A percentile compares a stretch with the other conserved stretches of the same genome.
These are phyloP conservation scores for Selenicereus undatus DNA, from an alignment of 148 eudicot species.

Conservation along the genomic window DNA sequence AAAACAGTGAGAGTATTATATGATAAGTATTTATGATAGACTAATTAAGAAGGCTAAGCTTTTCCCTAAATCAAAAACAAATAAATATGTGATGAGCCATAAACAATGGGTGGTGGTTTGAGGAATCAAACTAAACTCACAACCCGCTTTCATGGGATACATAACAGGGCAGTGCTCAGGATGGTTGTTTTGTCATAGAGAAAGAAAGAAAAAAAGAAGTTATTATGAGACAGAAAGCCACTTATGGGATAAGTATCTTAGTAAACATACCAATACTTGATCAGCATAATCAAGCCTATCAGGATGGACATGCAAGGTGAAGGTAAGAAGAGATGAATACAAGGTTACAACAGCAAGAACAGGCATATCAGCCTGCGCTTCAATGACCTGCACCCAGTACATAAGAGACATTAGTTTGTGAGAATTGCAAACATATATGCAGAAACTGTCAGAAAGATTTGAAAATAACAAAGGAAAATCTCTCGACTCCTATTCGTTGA, in stretches of 20 bases:
- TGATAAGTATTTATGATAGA: no score
- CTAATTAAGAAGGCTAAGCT: no score
- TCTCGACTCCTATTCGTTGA: background rate
- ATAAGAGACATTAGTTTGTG: slow-evolving; percentile 11
- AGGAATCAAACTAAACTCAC: no score
- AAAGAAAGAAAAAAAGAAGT: background rate
- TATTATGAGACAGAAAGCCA: background rate
- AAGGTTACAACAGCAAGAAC: slow-evolving; percentile 79
- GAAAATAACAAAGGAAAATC: background rate
- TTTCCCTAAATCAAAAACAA: no score
- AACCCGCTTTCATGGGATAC: no score
- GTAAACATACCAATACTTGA: slow-evolving; percentile 79
- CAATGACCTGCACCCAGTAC: slow-evolving; percentile 70
- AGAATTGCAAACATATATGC: background rate
- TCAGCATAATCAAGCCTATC: slow-evolving; percentile 97
- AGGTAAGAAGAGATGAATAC: slow-evolving; percentile 89
- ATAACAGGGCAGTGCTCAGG: no score
- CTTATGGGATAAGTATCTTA: slow-evolving; percentile 14
- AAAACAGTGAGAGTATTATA: no score
- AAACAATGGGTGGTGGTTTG: no score
- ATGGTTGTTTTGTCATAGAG: no score
- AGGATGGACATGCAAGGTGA: slow-evolving; percentile 89
- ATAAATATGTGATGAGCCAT: no score
- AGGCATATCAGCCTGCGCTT: slow-evolving; percentile 94
- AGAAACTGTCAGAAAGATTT: background rate